Base-by-base conservation (phyloP, 1,284 basidiomycete genomes). In the Tetrapyrgos nigripes region DNA sequence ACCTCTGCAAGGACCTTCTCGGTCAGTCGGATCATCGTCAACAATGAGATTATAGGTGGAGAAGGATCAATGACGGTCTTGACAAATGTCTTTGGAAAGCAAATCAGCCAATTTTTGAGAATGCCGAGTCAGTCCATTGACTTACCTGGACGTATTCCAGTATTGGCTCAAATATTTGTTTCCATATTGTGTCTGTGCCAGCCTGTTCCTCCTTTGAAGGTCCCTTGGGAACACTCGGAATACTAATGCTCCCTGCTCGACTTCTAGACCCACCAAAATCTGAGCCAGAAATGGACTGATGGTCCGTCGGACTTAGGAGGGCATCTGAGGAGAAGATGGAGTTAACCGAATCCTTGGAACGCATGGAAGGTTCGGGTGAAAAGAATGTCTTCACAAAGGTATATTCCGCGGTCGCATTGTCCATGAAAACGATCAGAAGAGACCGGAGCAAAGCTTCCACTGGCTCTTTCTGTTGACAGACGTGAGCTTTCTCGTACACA, bases 361-460 rank as follows among this genome's bases (percentile, higher is more conserved):
- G 70, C 6, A 72, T 64, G 52, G 56, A 66, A 35, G 67, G 72
- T 63, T 79, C 80, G 0, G 72, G 66, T 11, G 81, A 77, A 75
- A 97, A 98, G 78, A 98, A 98, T 0, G 85, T 77, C 3, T 87
- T 85, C 46, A 97, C 76, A 68, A 98, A 98, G 1, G 88, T 83
- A 72, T 96, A 96, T 74, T 98, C 96, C 37, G 94, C 86, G 1
- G 91, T 91, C 1, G 92, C 89, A 69, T 98, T 98, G 77, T 97
- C 95, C 83, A 96, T 88, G 57, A 98, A 85, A 47, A 97, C 95
- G 47, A 98, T 79, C 57, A 94, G 75, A 44, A 94, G 77, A 0
- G 96, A 97, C 21, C 96, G 87, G 64, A 95, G 83, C 13, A 97
- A 77, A 0, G 88, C 88, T 74, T 98, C 96, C 1, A 91, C 72